Evolutionary conservation across 257 asterid species (phyloP).

Genomic region (Anisodus tanguticus): DNA sequence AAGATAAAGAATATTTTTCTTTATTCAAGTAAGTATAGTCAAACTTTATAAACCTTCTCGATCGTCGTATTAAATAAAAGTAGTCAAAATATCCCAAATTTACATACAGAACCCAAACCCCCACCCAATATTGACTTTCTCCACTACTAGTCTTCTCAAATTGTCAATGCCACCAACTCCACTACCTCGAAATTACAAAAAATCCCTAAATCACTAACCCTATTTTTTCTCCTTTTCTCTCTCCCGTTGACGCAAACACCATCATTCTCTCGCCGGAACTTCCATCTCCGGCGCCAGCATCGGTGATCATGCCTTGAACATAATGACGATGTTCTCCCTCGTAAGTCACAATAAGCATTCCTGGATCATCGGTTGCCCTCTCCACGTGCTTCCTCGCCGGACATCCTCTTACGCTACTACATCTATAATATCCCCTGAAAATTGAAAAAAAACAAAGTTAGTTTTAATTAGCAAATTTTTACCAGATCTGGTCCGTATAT

Average conservation of each 20-base stretch:
- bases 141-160: not conserved
- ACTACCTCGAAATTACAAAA: not conserved
- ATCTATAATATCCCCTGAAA: slow-evolving; percentile 23
- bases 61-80: slow-evolving; percentile 4
- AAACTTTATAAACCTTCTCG: not conserved
- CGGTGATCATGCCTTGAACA: not conserved
- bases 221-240: not conserved
- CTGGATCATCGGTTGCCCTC: slow-evolving; percentile 20
- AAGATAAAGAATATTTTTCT: not conserved
- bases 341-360: slow-evolving; percentile 23
- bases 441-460: not conserved
- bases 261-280: slow-evolving; percentile 17
- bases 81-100: slow-evolving; percentile 24
- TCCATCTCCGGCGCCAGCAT: not conserved
- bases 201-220: not conserved
- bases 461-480: not conserved
- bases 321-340: slow-evolving; percentile 7
- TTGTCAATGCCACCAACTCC: not conserved
- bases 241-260: not conserved
- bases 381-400: slow-evolving; percentile 24
- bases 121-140: not conserved
- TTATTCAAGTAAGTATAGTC: not conserved
- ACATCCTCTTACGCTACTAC: slow-evolving; percentile 19
- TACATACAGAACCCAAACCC: not conserved
- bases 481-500: not conserved